phyloP scores from a whole-genome alignment of 306 rosid genomes.

The Lablab purpureus region DNA sequence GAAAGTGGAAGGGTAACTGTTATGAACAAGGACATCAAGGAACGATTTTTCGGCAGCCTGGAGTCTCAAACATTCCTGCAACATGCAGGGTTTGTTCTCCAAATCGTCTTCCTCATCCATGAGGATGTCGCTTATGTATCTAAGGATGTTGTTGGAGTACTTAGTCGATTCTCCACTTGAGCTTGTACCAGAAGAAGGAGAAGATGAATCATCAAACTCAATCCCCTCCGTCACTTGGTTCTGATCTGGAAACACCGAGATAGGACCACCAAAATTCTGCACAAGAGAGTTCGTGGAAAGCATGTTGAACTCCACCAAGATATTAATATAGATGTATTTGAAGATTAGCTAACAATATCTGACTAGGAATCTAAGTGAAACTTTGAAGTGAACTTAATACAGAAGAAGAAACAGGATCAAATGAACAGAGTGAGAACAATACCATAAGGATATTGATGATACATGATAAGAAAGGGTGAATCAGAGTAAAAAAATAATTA shows the following conservation, averaged over 20 bases:
- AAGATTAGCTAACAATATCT: conserved; percentile 17
- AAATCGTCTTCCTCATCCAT: conserved; percentile 82
- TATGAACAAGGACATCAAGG: conserved; percentile 63
- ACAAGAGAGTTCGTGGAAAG: conserved; percentile 50
- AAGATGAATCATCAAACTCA: conserved; percentile 43
- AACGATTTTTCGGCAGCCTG: conserved; percentile 88
- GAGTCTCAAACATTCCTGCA: conserved; percentile 78
- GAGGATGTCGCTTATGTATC: conserved; percentile 76
- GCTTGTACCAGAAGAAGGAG: conserved; percentile 48
- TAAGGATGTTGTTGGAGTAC: conserved; percentile 58
- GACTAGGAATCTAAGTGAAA: neutral
- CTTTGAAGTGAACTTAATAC: neutral
- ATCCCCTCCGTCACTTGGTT: conserved; percentile 41
- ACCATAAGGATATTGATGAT: neutral
- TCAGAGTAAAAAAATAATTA: neutral
- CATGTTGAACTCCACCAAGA: conserved; percentile 41
- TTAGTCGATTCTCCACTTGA: conserved; percentile 54
- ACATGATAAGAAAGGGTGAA: conserved; percentile 9
- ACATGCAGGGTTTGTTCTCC: conserved; percentile 75
- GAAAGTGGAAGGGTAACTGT: neutral
- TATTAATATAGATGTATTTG: neutral
- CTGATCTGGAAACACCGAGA: conserved; percentile 32
- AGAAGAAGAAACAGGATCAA: conserved; percentile 28
- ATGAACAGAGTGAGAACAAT: neutral
- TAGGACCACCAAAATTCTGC: conserved; percentile 44